Evolutionary conservation across 2,329 filamentous ascomycete genomes (phyloP).

Genomic region (Lanzia echinophila): DNA sequence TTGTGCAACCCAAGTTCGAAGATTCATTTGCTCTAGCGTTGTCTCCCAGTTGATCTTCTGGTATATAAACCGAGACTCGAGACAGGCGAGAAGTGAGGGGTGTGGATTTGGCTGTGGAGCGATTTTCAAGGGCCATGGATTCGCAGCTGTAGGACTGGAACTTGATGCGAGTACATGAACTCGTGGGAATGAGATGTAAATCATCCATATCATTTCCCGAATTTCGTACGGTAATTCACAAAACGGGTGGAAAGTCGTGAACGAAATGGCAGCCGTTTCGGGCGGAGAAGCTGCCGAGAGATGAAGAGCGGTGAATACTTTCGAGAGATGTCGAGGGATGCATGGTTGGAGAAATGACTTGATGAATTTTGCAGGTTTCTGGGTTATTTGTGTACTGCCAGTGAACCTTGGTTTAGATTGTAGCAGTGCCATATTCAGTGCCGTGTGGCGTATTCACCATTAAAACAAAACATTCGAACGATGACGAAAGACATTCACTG

Average conservation of each 20-base stretch:
- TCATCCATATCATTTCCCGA: not conserved
- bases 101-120: not conserved
- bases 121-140: not conserved
- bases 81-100: not conserved
- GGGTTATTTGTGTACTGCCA: not conserved
- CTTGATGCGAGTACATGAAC: not conserved
- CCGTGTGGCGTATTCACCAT: not conserved
- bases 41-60: not conserved
- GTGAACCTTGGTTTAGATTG: not conserved
- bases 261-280: not conserved
- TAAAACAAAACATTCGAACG: not conserved
- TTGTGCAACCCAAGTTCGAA: not conserved
- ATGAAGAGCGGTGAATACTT: not conserved
- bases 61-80: not conserved
- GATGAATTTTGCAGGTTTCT: not conserved
- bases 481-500: too few relatives aligned
- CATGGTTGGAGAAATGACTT: not conserved
- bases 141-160: not conserved
- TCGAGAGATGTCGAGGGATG: not conserved
- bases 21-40: not conserved
- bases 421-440: not conserved
- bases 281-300: not conserved
- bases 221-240: conserved; percentile 3
- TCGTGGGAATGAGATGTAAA: not conserved
- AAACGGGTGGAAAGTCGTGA: not conserved